phyloP scores from a whole-genome alignment of 2,329 filamentous ascomycete genomes.

The Cytospora schulzeri region DNA sequence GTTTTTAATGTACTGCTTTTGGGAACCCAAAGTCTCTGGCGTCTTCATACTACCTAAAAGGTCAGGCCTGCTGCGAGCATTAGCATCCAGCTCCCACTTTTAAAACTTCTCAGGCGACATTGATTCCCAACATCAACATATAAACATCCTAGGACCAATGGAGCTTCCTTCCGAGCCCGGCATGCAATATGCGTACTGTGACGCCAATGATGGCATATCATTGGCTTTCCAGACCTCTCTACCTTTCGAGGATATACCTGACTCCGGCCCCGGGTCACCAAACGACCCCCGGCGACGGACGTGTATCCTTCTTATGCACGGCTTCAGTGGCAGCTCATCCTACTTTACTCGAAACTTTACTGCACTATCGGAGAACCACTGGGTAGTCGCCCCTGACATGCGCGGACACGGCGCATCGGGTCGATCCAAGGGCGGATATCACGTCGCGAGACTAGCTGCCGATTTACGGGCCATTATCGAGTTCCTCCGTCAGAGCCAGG shows the following conservation, averaged over 20 bases:
- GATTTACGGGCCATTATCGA: conserved; percentile 39
- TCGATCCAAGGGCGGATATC: conserved; percentile 39
- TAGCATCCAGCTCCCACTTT: background rate
- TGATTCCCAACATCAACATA: background rate
- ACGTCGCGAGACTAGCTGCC: conserved; percentile 44
- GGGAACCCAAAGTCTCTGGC: background rate
- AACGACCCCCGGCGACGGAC: conserved; percentile 27
- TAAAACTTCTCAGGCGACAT: background rate
- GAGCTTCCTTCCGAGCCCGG: conserved; percentile 24
- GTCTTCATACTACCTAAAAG: background rate
- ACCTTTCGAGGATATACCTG: conserved; percentile 29
- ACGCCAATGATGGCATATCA: conserved; percentile 39
- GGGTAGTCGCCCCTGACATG: conserved; percentile 44
- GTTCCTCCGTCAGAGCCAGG: conserved; percentile 31
- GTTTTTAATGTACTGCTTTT: background rate
- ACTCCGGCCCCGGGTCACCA: conserved; percentile 13
- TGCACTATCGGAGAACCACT: conserved; percentile 34
- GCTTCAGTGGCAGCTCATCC: conserved; percentile 44
- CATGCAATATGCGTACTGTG: conserved; percentile 36
- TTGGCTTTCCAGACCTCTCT: conserved; percentile 42
- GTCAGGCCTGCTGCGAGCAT: background rate
- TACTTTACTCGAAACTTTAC: conserved; percentile 42
- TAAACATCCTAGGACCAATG: conserved; percentile 10
- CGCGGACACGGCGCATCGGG: conserved; percentile 43
- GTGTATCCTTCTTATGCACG: conserved; percentile 43